A percentile compares a stretch with the other conserved stretches of the same genome.
Conservation (phyloP, 2,329 filamentous ascomycete genomes). For the Cryphonectria carpinicola region DNA sequence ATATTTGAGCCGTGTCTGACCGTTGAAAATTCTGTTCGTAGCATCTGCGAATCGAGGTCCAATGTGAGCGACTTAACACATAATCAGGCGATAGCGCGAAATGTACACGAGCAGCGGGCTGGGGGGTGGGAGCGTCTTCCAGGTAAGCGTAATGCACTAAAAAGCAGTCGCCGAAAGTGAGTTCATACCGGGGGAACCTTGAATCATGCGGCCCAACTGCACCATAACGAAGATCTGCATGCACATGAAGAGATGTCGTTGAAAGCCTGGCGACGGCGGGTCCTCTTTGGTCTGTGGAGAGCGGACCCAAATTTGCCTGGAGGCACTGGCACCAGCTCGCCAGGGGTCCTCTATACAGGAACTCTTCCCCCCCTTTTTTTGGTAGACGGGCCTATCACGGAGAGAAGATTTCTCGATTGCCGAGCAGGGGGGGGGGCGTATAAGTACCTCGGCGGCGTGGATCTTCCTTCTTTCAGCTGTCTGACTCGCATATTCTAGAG, state of each 20-base stretch:
- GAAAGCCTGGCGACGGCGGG: conserved; percentile 31
- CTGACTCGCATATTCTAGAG: conserved; percentile 31
- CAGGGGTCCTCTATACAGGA: conserved; percentile 25
- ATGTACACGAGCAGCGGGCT: conserved; percentile 29
- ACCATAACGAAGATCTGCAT: conserved; percentile 30
- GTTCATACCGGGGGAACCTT: conserved; percentile 39
- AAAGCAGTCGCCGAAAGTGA: conserved; percentile 29
- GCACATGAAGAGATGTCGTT: conserved; percentile 43
- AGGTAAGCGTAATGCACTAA: conserved; percentile 17
- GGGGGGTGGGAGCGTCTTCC: conserved; percentile 18
- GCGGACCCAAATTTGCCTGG: conserved; percentile 16
- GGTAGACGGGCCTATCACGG: conserved; percentile 22
- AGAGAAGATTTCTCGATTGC: conserved; percentile 14
- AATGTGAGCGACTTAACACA: not conserved
- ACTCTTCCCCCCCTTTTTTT: conserved; percentile 17
- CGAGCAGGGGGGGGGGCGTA: conserved; percentile 18
- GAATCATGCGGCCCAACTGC: conserved; percentile 45
- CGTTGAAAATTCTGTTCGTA: conserved; percentile 30
- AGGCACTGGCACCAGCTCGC: conserved; percentile 1
- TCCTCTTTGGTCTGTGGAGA: conserved; percentile 24
- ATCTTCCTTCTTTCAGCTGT: conserved; percentile 30
- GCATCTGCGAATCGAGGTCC: not conserved
- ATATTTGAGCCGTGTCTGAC: conserved; percentile 28
- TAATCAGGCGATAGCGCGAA: conserved; percentile 17
- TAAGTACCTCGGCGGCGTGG: conserved; percentile 26